Evolutionary conservation across 176 grass and related monocot species (phyloP).

Genomic region (Musa itinerans): DNA sequence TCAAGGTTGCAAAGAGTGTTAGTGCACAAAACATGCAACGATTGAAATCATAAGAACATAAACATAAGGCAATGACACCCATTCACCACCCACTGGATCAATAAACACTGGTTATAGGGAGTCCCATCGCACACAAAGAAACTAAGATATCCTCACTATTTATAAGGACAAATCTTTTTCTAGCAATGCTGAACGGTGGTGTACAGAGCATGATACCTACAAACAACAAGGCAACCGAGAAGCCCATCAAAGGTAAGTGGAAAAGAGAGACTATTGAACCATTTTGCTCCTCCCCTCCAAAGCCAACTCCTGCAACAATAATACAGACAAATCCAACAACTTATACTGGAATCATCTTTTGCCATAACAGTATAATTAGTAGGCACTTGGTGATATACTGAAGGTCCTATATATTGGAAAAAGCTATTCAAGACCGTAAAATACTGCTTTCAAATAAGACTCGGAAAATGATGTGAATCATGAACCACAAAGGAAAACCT

Average conservation of each 20-base stretch:
- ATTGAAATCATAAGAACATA: neutral
- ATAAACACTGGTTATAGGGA: neutral
- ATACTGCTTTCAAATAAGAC: no score
- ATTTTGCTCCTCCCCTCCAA: conserved; percentile 95
- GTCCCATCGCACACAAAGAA: no score
- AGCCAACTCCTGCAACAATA: conserved; percentile 66
- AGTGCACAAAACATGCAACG: no score
- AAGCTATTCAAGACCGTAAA: no score
- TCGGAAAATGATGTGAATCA: no score
- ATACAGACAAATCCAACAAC: neutral
- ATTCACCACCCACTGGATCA: neutral
- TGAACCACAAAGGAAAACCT: no score
- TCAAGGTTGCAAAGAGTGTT: no score
- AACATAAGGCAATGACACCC: neutral
- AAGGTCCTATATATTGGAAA: no score
- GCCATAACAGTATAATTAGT: no score
- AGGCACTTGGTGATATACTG: no score
- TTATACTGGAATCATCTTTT: no score
- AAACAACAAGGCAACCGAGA: conserved; percentile 85
- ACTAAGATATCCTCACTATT: no score
- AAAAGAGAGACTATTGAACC: conserved; percentile 60
- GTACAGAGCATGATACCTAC: conserved; percentile 78
- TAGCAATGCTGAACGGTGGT: neutral
- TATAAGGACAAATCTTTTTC: neutral
- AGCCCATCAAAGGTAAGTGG: conserved; percentile 76